Conservation (phyloP, 2,329 filamentous ascomycete genomes). For the Fusarium verrucosum region DNA sequence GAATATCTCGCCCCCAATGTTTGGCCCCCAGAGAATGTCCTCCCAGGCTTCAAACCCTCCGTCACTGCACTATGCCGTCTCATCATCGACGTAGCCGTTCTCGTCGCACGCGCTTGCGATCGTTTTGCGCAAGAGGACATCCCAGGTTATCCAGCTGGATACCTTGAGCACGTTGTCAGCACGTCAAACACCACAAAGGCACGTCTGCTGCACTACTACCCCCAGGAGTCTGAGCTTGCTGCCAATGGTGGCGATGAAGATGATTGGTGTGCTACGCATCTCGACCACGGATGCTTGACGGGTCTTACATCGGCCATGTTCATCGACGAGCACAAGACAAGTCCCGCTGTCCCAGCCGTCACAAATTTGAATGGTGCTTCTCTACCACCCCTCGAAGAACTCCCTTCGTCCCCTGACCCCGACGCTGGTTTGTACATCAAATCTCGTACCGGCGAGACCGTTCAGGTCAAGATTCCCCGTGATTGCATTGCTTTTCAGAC, state of each 20-base stretch:
- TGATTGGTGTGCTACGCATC: slow-evolving; percentile 92
- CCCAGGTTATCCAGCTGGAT: slow-evolving; percentile 76
- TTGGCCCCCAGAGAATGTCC: slow-evolving; percentile 75
- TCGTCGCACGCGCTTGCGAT: slow-evolving; percentile 93
- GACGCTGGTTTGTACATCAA: slow-evolving; percentile 93
- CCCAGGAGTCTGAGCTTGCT: slow-evolving; percentile 58
- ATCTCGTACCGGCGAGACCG: slow-evolving; percentile 79
- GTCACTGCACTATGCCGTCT: slow-evolving; percentile 81
- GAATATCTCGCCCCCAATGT: slow-evolving; percentile 92
- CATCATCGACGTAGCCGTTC: slow-evolving; percentile 87
- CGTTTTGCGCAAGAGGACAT: slow-evolving; percentile 83
- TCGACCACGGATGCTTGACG: slow-evolving; percentile 93
- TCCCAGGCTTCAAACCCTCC: slow-evolving; percentile 79
- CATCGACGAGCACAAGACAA: slow-evolving; percentile 74
- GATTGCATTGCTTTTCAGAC: slow-evolving; percentile 97
- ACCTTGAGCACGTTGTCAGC: slow-evolving; percentile 86
- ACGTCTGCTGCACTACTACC: slow-evolving; percentile 91
- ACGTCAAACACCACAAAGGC: slow-evolving; percentile 91
- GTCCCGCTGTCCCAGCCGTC: slow-evolving; percentile 47
- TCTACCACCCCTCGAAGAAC: slow-evolving; percentile 70
- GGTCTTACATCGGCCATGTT: slow-evolving; percentile 97
- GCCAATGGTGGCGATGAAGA: slow-evolving; percentile 67
- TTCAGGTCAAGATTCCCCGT: slow-evolving; percentile 91
- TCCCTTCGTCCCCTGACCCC: slow-evolving; percentile 80
- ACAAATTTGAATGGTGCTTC: slow-evolving; percentile 41